A percentile compares a stretch with the other conserved stretches of the same genome.
Conservation (phyloP, 1,284 basidiomycete genomes). For the Apiotrichum montevideense region DNA sequence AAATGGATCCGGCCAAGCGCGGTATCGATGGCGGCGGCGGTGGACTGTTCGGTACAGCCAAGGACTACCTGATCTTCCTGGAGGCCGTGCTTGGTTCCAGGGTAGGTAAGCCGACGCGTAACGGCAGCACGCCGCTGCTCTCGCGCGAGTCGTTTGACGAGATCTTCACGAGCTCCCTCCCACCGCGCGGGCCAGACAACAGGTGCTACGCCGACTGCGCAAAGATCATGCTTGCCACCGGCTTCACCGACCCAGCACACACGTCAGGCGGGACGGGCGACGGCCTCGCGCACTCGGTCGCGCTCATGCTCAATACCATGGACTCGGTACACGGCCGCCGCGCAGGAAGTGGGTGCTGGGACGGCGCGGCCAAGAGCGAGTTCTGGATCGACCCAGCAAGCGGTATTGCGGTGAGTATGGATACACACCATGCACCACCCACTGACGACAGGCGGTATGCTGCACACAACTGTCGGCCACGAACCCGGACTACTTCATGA, state of each 20-base stretch:
- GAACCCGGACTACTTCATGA: conserved; percentile 14
- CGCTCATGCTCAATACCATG: conserved; percentile 12
- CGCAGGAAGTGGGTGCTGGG: conserved; percentile 26
- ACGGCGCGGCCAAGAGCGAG: conserved; percentile 26
- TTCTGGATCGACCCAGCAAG: conserved; percentile 33
- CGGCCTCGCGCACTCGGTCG: conserved; percentile 10
- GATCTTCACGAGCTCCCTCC: conserved; percentile 20
- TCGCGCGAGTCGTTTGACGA: conserved; percentile 12
- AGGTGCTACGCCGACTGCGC: not conserved
- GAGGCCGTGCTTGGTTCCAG: not conserved
- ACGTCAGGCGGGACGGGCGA: not conserved
- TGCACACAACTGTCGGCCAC: conserved; percentile 9
- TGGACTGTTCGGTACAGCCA: conserved; percentile 29
- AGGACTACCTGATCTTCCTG: conserved; percentile 29
- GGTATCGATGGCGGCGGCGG: conserved; percentile 20
- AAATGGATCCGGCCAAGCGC: too few species aligned
- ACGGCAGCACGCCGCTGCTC: conserved; percentile 7
- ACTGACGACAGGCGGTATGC: conserved; percentile 16
- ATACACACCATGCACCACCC: not conserved
- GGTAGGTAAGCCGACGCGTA: not conserved
- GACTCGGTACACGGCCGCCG: conserved; percentile 19
- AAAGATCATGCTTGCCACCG: not conserved
- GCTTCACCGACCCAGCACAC: not conserved
- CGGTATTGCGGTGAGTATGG: conserved; percentile 24
- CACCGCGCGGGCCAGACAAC: not conserved